These are phyloP conservation scores for Volvox carteri DNA, from an alignment of 163 green algal genomes.

Conservation along the genomic window DNA sequence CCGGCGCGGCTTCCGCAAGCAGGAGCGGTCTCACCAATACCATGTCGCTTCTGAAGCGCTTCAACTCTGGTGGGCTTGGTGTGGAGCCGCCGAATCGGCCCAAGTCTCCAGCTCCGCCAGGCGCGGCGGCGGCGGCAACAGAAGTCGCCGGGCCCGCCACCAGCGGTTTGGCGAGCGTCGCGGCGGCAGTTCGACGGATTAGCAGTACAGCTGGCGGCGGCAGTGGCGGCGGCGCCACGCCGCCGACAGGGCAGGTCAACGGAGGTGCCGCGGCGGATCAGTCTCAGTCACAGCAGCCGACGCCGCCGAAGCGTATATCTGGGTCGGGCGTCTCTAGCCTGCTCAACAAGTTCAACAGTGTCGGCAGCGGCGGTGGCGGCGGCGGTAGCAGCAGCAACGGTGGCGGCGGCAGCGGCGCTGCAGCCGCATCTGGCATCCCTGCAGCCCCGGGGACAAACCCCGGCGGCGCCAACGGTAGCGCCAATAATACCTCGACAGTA, in stretches of 20 bases:
- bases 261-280: neutral
- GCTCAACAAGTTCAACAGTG: constrained; percentile 27
- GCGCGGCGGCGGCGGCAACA: neutral
- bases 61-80: constrained; percentile 26
- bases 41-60: constrained; percentile 21
- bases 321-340: neutral
- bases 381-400: no score
- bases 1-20: neutral
- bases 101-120: neutral
- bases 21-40: neutral
- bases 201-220: neutral
- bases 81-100: neutral
- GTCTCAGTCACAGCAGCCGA: no score
- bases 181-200: constrained; percentile 12
- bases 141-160: neutral
- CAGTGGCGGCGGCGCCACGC: neutral
- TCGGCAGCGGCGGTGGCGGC: neutral
- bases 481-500: neutral
- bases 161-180: constrained; percentile 7
- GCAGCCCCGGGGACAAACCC: no score
- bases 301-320: neutral
- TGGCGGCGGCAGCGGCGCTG: neutral
- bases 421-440: neutral
- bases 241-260: neutral
- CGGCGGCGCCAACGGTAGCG: neutral